Evolutionary conservation across 2,329 filamentous ascomycete species (phyloP), one percentile per base, ranked within the genome.

Genomic region (Pleomassaria siparia): DNA sequence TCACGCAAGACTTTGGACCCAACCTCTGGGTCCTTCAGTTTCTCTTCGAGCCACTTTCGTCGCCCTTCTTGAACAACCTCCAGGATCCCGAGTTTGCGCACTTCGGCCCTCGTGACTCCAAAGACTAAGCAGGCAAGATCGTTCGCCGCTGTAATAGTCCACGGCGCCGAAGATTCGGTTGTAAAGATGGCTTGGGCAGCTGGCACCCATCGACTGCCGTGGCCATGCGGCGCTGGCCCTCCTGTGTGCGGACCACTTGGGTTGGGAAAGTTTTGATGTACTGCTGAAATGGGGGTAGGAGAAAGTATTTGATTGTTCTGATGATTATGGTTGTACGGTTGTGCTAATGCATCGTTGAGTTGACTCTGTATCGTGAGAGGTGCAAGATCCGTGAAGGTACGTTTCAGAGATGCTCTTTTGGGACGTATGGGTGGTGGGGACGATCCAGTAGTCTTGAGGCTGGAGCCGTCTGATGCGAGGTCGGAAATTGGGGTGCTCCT

Each of bases 81-180:
- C 49, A 99, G 73, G 47, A 99, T 97, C 40, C 94, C 92, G 77
- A 97, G 85, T 66, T 91, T 96, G 46, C 91, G 85, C 20, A 99
- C 89, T 71, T 99, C 94, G 4, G 89, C 89, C 64, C 90, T 89
- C n/a, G 91, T 96, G 9, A 99, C 90, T n/a, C 94, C 94, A 73
- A 97, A 99, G n/a, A 97, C 87, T 35, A 99, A 78, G 71, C 94
- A 99, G 15, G 94, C 94, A 40, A 99, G 78, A 67, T 99, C 94
- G 66, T 99, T 99, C 41, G 94, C 94, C 2, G 94, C 89, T 44
- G 96, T 82, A 50, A 99, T 96, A 1, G 92, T 99, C 88, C 91
- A 99, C 2, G 92, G 94, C 8, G 89, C 82, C 54, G 87, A 85
- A 12, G 88, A 81, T 70, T 95, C 89, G n/a, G 94, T 99, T 7